Conservation (phyloP, 2,329 filamentous ascomycete genomes). For the Sporothrix schenckii region DNA sequence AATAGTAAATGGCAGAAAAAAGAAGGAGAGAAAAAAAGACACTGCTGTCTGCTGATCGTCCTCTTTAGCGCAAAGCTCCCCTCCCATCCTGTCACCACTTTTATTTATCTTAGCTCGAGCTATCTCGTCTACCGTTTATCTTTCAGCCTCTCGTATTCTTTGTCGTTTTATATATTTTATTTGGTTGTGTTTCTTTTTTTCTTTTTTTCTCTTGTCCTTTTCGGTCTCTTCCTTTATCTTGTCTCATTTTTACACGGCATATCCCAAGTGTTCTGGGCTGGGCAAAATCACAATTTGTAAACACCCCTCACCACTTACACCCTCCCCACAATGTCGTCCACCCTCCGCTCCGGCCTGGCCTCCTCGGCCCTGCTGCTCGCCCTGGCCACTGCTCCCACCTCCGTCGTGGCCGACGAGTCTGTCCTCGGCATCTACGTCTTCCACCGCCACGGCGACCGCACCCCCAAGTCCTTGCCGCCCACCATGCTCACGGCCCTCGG, state of each 20-base stretch:
- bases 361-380: slow-evolving; percentile 27
- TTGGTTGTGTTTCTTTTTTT: not conserved
- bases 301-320: not conserved
- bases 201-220: not conserved
- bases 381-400: slow-evolving; percentile 21
- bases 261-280: not conserved
- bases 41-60: not conserved
- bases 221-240: not conserved
- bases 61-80: slow-evolving; percentile 20
- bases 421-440: slow-evolving; percentile 84
- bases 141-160: not conserved
- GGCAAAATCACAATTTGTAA: too few species aligned
- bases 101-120: not conserved
- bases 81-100: not conserved
- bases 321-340: slow-evolving; percentile 19
- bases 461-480: slow-evolving; percentile 72
- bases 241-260: not conserved
- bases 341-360: slow-evolving; percentile 10
- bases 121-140: not conserved
- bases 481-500: slow-evolving; percentile 78
- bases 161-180: not conserved
- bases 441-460: slow-evolving; percentile 86
- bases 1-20: not conserved
- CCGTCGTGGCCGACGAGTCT: slow-evolving; percentile 57
- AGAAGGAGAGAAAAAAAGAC: not conserved